Conservation (phyloP, 1,139 yeast genomes). For the Yamadazyma sp. region DNA sequence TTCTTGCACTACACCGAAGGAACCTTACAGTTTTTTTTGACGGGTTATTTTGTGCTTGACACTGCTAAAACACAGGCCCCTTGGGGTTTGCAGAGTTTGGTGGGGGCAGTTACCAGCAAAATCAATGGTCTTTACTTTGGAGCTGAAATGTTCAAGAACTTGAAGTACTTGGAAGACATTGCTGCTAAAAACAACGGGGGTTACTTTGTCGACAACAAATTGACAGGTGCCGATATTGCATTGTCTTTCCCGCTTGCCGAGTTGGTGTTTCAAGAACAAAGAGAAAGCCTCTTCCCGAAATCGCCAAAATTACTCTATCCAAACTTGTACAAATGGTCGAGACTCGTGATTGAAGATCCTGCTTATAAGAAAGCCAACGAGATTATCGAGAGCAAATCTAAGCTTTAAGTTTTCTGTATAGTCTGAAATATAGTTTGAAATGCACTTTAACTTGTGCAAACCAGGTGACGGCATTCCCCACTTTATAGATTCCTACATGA, state of each 20-base stretch:
- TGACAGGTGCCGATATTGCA: slow-evolving; percentile 42
- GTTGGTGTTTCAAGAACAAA: slow-evolving; percentile 18
- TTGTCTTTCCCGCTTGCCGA: slow-evolving; percentile 35
- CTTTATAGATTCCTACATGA: too few relatives aligned
- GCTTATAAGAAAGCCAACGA: slow-evolving; percentile 22
- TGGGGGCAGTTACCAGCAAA: slow-evolving; percentile 21
- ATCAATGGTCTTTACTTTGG: slow-evolving; percentile 29
- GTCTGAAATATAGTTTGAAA: too few relatives aligned
- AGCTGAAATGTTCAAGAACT: slow-evolving; percentile 24
- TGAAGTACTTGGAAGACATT: slow-evolving; percentile 31
- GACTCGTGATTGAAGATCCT: slow-evolving; percentile 20
- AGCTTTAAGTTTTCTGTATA: too few relatives aligned
- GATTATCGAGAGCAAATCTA: slow-evolving; percentile 14
- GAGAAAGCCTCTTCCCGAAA: slow-evolving; percentile 11
- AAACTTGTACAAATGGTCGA: slow-evolving; percentile 26
- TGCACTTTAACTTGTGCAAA: too few relatives aligned
- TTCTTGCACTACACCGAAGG: slow-evolving; percentile 44
- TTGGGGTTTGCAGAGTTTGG: slow-evolving; percentile 26
- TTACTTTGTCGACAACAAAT: slow-evolving; percentile 36
- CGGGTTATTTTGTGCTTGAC: slow-evolving; percentile 28
- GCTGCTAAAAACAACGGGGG: slow-evolving; percentile 27
- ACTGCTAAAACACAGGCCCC: slow-evolving; percentile 32
- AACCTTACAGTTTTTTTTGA: slow-evolving; percentile 34
- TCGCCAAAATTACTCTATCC: slow-evolving; percentile 20
- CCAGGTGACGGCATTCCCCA: too few relatives aligned